Base-by-base conservation (phyloP, 441 rosid genomes). In the Gossypium lobatum region DNA sequence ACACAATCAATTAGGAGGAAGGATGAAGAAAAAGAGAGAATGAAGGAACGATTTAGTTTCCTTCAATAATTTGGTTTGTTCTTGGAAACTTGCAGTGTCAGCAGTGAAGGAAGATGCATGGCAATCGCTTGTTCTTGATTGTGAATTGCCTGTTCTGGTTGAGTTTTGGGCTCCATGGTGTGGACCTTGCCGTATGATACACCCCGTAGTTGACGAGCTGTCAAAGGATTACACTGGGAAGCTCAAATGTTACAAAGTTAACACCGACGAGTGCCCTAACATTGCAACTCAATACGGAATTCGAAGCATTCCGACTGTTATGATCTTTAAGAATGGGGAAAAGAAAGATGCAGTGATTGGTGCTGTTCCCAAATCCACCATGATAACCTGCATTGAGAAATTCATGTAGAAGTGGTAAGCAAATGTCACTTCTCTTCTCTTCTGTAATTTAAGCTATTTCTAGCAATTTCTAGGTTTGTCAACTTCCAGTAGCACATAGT, bases 141-240 rank as follows among this genome's bases (percentile, higher is more conserved):
- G 91, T 53, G 87, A 86, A 48, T 34, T 70, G 10, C 92, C 99
- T 2, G 97, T 95, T 3, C 67, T 93, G 58, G 93, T 95, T 26
- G 97, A 92, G 21, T 95, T 95, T 73, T 95, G 99, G 99, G 99
- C 99, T 63, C 99, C 99, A 9, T 95, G 99, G 98, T 95, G 99
- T 54, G 99, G 98, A 20, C 99, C 99, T 1, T 95, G 99, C 85
- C 87, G 92, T 39, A 89, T 95, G 97, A 91, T 95, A 64, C 91
- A 86, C 83, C 99, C 99, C 2, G 62, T 93, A 26, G 87, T 95
- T 14, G 89, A 89, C 71, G 93, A 89, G 34, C 85, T 95, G 37
- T 88, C 97, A 1, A 86, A 79, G 73, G 89, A 89, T 7, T 95
- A 89, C 54, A 81, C 82, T 0, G 97, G 97, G 61, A 92, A 95